Evolutionary conservation across 1,284 basidiomycete genomes (phyloP).

Genomic region (Tremellales sp.): DNA sequence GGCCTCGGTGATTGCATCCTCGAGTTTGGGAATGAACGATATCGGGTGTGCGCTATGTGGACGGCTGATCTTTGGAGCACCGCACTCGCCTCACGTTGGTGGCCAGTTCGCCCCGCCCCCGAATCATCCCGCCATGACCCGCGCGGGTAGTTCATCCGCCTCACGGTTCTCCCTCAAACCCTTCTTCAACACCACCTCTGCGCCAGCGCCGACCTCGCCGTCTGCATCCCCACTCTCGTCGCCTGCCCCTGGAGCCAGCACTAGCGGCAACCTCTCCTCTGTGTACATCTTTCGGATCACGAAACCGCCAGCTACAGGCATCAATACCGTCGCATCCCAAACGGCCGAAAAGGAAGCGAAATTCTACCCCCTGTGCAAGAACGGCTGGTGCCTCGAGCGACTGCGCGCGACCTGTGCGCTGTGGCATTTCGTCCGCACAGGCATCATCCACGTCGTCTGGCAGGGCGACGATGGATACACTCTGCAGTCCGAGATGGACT

Average conservation of each 20-base stretch:
- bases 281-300: slow-evolving; percentile 50
- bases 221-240: slow-evolving; percentile 33
- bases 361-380: slow-evolving; percentile 68
- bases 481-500: slow-evolving; percentile 15
- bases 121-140: slow-evolving; percentile 17
- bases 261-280: slow-evolving; percentile 25
- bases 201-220: slow-evolving; percentile 20
- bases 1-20: slow-evolving; percentile 22
- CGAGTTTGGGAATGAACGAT: slow-evolving; percentile 26
- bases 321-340: slow-evolving; percentile 13
- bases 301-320: slow-evolving; percentile 14
- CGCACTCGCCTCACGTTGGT: slow-evolving; percentile 17
- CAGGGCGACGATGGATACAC: slow-evolving; percentile 61
- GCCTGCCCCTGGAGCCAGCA: slow-evolving; percentile 16
- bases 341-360: slow-evolving; percentile 40
- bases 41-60: slow-evolving; percentile 71
- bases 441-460: slow-evolving; percentile 79
- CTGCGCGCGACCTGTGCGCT: slow-evolving; percentile 83
- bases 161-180: slow-evolving; percentile 43
- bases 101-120: slow-evolving; percentile 34
- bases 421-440: slow-evolving; percentile 81
- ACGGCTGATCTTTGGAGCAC: slow-evolving; percentile 41
- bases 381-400: slow-evolving; percentile 53
- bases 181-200: slow-evolving; percentile 31
- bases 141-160: slow-evolving; percentile 9